Conservation (phyloP, 2,329 filamentous ascomycete genomes). For the Monosporascus sp. region DNA sequence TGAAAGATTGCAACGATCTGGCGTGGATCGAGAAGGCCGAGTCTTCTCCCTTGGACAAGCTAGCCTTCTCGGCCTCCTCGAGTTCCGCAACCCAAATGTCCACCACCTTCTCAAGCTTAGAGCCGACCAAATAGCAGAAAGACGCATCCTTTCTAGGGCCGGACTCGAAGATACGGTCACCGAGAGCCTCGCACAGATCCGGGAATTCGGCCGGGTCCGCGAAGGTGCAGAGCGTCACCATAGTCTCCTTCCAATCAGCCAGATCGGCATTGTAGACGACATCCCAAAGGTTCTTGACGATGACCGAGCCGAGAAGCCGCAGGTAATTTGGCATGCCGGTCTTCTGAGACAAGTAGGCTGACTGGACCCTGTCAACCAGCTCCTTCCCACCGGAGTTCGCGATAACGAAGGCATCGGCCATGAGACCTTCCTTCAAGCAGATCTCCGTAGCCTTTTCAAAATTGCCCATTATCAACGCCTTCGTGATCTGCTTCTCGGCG, state of each 20-base stretch:
- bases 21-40: slow-evolving; percentile 91
- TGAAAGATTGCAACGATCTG: slow-evolving; percentile 81
- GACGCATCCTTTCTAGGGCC: slow-evolving; percentile 81
- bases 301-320: slow-evolving; percentile 82
- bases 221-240: slow-evolving; percentile 94
- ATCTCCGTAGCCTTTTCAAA: slow-evolving; percentile 88
- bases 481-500: slow-evolving; percentile 81
- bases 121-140: slow-evolving; percentile 93
- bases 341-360: slow-evolving; percentile 82
- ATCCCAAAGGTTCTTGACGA: slow-evolving; percentile 96
- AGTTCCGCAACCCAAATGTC: slow-evolving; percentile 90
- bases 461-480: slow-evolving; percentile 80
- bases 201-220: slow-evolving; percentile 87
- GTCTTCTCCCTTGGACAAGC: slow-evolving; percentile 64
- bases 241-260: slow-evolving; percentile 91
- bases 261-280: slow-evolving; percentile 94
- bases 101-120: slow-evolving; percentile 96
- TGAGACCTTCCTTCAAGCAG: slow-evolving; percentile 79
- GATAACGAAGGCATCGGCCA: slow-evolving; percentile 96
- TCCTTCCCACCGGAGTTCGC: slow-evolving; percentile 94
- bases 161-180: slow-evolving; percentile 81
- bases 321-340: slow-evolving; percentile 83
- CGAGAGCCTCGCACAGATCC: slow-evolving; percentile 89
- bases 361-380: slow-evolving; percentile 89
- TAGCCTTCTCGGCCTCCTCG: slow-evolving; percentile 73